phyloP scores from a whole-genome alignment of 371 early-diverging fungal species.

The Mucor plumbeus region DNA sequence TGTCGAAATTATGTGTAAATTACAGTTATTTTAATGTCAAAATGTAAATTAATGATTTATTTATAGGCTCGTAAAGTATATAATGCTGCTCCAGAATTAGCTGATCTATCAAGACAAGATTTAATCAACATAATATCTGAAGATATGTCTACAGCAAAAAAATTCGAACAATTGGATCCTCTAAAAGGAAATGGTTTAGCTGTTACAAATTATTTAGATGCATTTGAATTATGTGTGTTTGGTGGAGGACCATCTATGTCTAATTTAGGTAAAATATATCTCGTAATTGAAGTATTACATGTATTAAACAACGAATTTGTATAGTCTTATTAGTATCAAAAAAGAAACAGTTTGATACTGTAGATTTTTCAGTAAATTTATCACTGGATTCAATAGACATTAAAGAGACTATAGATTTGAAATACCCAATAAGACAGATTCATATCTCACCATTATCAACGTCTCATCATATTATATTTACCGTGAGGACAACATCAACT shows the following conservation, averaged over 20 bases:
- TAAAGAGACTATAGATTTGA: conserved; percentile 7
- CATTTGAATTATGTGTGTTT: conserved; percentile 12
- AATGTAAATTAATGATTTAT: not conserved
- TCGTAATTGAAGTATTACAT: not conserved
- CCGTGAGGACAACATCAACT: conserved; percentile 23
- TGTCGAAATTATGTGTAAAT: not conserved
- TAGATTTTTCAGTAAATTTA: not conserved
- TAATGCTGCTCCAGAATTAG: not conserved
- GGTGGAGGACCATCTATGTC: conserved; percentile 19
- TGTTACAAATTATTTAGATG: not conserved
- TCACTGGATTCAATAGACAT: conserved; percentile 3
- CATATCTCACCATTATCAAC: conserved; percentile 14
- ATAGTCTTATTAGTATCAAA: not conserved
- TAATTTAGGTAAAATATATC: conserved; percentile 14
- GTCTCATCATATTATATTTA: not conserved
- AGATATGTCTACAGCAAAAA: not conserved
- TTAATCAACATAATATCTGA: not conserved
- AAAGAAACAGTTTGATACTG: conserved; percentile 1
- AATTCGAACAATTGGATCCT: conserved; percentile 18
- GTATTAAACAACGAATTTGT: not conserved
- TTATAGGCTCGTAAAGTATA: not conserved
- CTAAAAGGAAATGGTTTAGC: conserved; percentile 21
- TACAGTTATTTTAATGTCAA: not conserved
- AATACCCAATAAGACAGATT: conserved; percentile 26
- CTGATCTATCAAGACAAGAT: not conserved